Conservation (phyloP, 176 grass and related monocot species). For the Coix lacrymajobi region DNA sequence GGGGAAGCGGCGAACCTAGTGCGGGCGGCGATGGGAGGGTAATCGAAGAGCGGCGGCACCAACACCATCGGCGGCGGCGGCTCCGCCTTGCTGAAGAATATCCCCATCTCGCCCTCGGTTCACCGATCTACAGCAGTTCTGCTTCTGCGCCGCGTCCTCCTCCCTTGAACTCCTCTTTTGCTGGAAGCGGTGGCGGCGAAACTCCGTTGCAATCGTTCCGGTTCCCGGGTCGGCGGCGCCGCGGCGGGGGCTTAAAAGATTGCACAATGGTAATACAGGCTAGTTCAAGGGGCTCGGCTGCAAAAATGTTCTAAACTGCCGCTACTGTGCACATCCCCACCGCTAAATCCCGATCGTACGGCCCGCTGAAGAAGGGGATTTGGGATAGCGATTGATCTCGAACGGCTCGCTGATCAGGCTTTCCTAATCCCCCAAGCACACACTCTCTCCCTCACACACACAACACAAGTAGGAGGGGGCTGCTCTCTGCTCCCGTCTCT, state of each 20-base stretch:
- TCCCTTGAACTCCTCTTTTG: neutral
- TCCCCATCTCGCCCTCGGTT: conserved; percentile 26
- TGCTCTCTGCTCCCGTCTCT: neutral
- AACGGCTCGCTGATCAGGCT: neutral
- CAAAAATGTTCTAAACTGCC: neutral
- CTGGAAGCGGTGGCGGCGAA: neutral
- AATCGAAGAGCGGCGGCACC: conserved; percentile 94
- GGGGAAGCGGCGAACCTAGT: conserved; percentile 49
- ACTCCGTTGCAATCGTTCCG: neutral
- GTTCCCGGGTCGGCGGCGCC: neutral
- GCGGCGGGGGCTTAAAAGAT: neutral
- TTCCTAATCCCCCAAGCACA: neutral
- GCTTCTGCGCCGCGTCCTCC: neutral
- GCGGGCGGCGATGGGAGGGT: conserved; percentile 84
- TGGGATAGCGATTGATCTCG: neutral
- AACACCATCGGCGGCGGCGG: conserved; percentile 88
- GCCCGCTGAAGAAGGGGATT: neutral
- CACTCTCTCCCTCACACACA: neutral
- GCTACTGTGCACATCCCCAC: neutral
- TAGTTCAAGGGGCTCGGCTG: neutral
- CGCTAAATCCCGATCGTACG: neutral
- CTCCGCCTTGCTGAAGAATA: conserved; percentile 41
- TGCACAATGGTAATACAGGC: neutral
- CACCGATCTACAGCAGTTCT: neutral
- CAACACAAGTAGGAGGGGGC: too few species aligned